Conservation (phyloP, 768 basidiomycete species). For the Xerocomus potaroensis region DNA sequence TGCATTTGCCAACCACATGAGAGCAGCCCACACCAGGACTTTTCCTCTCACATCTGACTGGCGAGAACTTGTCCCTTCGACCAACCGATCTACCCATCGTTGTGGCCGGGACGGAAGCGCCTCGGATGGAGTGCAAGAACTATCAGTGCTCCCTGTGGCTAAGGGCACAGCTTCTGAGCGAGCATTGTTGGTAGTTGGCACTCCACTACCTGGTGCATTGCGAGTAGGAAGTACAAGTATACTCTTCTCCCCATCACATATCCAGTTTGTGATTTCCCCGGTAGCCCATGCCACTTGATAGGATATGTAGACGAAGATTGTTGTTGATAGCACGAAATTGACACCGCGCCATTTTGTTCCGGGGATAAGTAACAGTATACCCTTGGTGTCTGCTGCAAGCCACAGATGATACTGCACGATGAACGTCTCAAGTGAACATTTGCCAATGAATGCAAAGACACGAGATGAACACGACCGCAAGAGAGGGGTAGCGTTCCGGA, state of each 20-base stretch:
- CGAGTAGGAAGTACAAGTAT: constrained; percentile 21
- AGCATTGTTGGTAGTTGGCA: background rate
- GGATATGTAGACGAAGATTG: constrained; percentile 77
- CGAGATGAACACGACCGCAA: constrained; percentile 67
- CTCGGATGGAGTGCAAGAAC: constrained; percentile 28
- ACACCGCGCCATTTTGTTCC: constrained; percentile 68
- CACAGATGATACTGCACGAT: constrained; percentile 88
- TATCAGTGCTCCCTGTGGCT: constrained; percentile 1
- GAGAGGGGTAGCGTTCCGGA: constrained; percentile 72
- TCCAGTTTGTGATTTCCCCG: constrained; percentile 58
- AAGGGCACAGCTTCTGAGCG: constrained; percentile 12
- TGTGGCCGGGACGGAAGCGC: constrained; percentile 31
- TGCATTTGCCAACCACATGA: constrained; percentile 65
- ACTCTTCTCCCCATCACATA: constrained; percentile 41
- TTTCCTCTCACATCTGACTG: constrained; percentile 38
- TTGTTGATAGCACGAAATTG: constrained; percentile 72
- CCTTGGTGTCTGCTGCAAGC: constrained; percentile 81
- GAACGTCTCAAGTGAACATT: constrained; percentile 87
- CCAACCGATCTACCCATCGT: constrained; percentile 51
- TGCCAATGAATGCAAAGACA: constrained; percentile 77
- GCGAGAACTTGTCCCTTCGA: constrained; percentile 28
- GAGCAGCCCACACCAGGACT: constrained; percentile 36
- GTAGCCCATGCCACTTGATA: constrained; percentile 76
- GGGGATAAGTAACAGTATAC: constrained; percentile 74
- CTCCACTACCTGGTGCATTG: constrained; percentile 2